phyloP scores from a whole-genome alignment of 306 rosid genomes.

The Trifolium dubium region DNA sequence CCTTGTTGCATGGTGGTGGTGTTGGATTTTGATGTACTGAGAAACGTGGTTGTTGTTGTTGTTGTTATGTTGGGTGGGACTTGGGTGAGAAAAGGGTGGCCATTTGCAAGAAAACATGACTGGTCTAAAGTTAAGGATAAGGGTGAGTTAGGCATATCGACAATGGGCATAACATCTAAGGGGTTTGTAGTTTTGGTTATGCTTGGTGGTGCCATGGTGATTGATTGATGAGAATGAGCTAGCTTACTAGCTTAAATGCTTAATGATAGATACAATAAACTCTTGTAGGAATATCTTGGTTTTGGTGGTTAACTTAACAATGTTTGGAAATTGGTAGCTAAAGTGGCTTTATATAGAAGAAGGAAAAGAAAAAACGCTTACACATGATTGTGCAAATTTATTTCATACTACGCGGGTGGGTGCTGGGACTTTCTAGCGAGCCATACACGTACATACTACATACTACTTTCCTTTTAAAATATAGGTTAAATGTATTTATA shows the following conservation, averaged over 20 bases:
- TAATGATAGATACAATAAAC: not conserved
- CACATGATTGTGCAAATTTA: no score
- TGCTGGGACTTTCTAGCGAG: no score
- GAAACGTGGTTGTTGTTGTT: conserved; percentile 44
- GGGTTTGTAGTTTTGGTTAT: conserved; percentile 44
- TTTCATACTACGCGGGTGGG: no score
- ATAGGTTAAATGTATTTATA: no score
- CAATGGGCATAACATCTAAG: conserved; percentile 24
- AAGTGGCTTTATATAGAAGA: conserved; percentile 13
- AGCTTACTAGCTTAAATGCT: not conserved
- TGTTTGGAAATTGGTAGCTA: not conserved
- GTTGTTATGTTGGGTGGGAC: conserved; percentile 56
- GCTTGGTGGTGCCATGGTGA: conserved; percentile 78
- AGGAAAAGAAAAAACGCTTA: no score
- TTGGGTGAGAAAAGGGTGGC: conserved; percentile 57
- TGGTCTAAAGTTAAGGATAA: conserved; percentile 48
- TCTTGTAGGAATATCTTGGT: not conserved
- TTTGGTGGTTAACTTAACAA: not conserved
- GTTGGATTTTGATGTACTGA: conserved; percentile 39
- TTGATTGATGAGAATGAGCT: not conserved
- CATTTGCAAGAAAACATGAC: conserved; percentile 57
- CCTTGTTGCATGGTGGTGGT: conserved; percentile 37
- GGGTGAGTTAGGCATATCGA: conserved; percentile 7
- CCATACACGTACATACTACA: no score
- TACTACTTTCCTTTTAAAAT: no score